Conservation (phyloP, 1,284 basidiomycete genomes). For the Ceratobasidium sp. region DNA sequence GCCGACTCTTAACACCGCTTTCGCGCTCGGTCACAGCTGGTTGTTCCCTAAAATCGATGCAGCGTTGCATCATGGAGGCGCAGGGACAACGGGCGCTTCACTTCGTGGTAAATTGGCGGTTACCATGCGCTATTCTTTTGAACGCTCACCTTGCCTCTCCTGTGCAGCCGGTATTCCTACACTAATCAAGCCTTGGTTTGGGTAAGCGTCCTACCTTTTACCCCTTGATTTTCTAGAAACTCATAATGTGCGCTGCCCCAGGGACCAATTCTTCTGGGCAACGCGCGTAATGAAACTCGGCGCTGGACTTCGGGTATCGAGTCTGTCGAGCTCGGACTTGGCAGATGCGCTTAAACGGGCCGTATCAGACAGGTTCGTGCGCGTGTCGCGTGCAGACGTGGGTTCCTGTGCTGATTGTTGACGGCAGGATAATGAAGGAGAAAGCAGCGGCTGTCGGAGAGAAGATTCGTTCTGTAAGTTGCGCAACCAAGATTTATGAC, state of each 20-base stretch:
- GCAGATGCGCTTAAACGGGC: constrained; percentile 67
- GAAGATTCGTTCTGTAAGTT: constrained; percentile 67
- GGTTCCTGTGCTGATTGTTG: neutral
- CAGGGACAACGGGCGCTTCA: constrained; percentile 77
- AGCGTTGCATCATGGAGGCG: constrained; percentile 78
- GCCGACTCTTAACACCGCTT: constrained; percentile 46
- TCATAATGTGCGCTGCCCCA: constrained; percentile 49
- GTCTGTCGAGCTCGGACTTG: constrained; percentile 65
- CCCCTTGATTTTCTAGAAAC: neutral
- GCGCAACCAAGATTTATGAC: neutral
- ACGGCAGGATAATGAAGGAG: constrained; percentile 68
- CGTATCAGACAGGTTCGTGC: constrained; percentile 63
- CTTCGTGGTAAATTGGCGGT: constrained; percentile 58
- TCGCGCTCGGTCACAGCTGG: constrained; percentile 62
- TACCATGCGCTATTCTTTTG: neutral
- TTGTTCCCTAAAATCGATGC: constrained; percentile 79
- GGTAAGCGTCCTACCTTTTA: constrained; percentile 50
- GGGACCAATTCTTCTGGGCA: constrained; percentile 81
- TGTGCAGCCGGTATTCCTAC: constrained; percentile 75
- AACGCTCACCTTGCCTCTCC: neutral
- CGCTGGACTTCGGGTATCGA: constrained; percentile 66
- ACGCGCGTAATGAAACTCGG: constrained; percentile 72
- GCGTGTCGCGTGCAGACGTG: neutral
- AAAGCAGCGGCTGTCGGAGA: constrained; percentile 74
- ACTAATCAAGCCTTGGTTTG: constrained; percentile 79